These are phyloP conservation scores for Carex littledalei DNA, from an alignment of 176 grass and related monocot genomes.

Conservation along the genomic window DNA sequence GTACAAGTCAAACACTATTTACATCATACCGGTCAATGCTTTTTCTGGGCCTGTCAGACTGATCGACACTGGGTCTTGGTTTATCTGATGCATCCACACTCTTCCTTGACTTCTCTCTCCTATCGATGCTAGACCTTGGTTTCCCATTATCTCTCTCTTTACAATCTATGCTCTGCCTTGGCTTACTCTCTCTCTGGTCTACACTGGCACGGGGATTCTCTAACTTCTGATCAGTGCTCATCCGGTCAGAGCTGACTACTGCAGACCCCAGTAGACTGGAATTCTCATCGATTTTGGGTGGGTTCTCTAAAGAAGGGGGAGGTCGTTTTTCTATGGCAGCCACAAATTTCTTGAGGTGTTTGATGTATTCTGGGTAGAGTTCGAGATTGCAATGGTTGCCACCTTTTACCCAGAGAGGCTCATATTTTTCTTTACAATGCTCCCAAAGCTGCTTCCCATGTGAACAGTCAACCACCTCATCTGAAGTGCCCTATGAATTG, in stretches of 20 bases:
- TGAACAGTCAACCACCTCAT: slow-evolving; percentile 87
- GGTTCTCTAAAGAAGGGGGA: slow-evolving; percentile 21
- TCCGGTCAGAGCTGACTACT: neutral
- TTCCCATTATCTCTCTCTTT: slow-evolving; percentile 64
- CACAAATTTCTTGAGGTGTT: slow-evolving; percentile 86
- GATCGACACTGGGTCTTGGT: slow-evolving; percentile 64
- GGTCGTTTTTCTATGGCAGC: slow-evolving; percentile 57
- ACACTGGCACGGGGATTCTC: slow-evolving; percentile 28
- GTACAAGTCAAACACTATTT: neutral
- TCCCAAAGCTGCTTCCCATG: slow-evolving; percentile 91
- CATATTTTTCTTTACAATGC: slow-evolving; percentile 90
- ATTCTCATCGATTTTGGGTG: neutral
- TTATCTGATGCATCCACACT: slow-evolving; percentile 64
- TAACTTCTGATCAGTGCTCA: slow-evolving; percentile 32
- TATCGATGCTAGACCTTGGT: slow-evolving; percentile 59
- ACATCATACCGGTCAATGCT: slow-evolving; percentile 81
- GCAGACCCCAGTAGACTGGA: neutral
- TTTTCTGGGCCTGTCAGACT: slow-evolving; percentile 80
- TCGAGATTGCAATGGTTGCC: slow-evolving; percentile 96
- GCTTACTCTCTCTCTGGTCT: slow-evolving; percentile 34
- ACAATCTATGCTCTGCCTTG: slow-evolving; percentile 60
- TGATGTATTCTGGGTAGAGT: slow-evolving; percentile 86
- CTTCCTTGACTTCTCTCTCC: slow-evolving; percentile 62
- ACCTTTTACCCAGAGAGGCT: slow-evolving; percentile 91
- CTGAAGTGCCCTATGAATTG: slow-evolving; percentile 64